phyloP scores from a whole-genome alignment of 1,139 yeast genomes.

The Debaryomycetaceae sp. region DNA sequence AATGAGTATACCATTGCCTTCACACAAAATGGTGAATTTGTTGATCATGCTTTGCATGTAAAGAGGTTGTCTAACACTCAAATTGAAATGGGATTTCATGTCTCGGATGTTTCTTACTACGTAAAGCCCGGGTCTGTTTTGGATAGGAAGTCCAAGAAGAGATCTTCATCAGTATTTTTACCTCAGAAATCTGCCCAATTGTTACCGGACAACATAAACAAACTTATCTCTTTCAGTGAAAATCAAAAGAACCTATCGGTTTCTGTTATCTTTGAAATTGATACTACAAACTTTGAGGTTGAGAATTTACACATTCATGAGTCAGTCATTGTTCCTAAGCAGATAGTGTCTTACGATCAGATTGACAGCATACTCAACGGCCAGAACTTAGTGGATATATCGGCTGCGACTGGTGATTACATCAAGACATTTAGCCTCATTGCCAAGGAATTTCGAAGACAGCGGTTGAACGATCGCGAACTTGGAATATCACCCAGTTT shows the following conservation, averaged over 20 bases:
- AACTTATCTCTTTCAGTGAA: slow-evolving; percentile 58
- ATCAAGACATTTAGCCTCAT: slow-evolving; percentile 61
- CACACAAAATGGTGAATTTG: slow-evolving; percentile 54
- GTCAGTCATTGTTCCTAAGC: slow-evolving; percentile 62
- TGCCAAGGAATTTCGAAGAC: slow-evolving; percentile 70
- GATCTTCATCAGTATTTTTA: slow-evolving; percentile 85
- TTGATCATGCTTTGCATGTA: slow-evolving; percentile 80
- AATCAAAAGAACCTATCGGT: slow-evolving; percentile 63
- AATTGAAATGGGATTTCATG: slow-evolving; percentile 76
- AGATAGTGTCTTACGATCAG: slow-evolving; percentile 47
- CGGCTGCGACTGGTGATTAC: slow-evolving; percentile 65
- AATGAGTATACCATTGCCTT: slow-evolving; percentile 67
- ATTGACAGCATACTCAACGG: slow-evolving; percentile 49
- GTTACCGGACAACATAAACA: slow-evolving; percentile 64
- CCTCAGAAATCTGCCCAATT: slow-evolving; percentile 75
- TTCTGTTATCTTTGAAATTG: slow-evolving; percentile 81
- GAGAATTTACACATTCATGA: slow-evolving; percentile 79
- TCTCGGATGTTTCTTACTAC: slow-evolving; percentile 72
- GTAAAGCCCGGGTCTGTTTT: slow-evolving; percentile 69
- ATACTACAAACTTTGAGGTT: slow-evolving; percentile 68
- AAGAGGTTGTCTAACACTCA: slow-evolving; percentile 55
- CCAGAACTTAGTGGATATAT: slow-evolving; percentile 27
- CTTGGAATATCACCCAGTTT: slow-evolving; percentile 54
- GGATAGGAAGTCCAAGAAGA: slow-evolving; percentile 87
- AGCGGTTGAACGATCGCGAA: slow-evolving; percentile 53